Evolutionary conservation across 1,284 basidiomycete species (phyloP).

Genomic region (Rhodotorula mucilaginosa): DNA sequence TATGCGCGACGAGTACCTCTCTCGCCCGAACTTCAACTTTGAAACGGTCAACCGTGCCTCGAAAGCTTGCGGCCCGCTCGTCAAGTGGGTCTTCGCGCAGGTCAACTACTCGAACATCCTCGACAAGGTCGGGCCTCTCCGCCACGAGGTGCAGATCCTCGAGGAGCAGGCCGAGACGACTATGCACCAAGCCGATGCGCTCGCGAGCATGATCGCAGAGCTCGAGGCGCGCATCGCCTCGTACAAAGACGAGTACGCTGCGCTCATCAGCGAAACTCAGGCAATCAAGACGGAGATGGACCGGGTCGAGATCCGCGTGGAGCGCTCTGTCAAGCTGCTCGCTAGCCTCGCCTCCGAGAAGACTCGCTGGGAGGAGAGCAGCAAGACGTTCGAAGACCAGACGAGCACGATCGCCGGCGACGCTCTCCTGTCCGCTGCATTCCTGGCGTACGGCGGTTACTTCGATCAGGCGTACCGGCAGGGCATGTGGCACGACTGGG

Average conservation of each 20-base stretch:
- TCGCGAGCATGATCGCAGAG: constrained; percentile 88
- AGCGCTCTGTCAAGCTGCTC: constrained; percentile 91
- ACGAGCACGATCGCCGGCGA: constrained; percentile 99
- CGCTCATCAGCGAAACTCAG: constrained; percentile 94
- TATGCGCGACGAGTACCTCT: constrained; percentile 93
- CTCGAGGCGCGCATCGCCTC: constrained; percentile 86
- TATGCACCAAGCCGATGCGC: constrained; percentile 83
- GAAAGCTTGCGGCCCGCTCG: constrained; percentile 95
- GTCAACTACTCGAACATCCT: constrained; percentile 96
- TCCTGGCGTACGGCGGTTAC: constrained; percentile 96
- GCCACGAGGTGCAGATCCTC: constrained; percentile 90
- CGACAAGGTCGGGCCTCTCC: constrained; percentile 93
- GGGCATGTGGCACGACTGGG: constrained; percentile 95
- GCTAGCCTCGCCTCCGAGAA: constrained; percentile 94
- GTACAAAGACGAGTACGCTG: constrained; percentile 98
- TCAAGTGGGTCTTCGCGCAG: constrained; percentile 98
- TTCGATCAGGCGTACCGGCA: constrained; percentile 99
- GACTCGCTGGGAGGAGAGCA: constrained; percentile 89
- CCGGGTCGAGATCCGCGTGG: constrained; percentile 92
- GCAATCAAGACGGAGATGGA: constrained; percentile 98
- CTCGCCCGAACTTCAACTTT: constrained; percentile 87
- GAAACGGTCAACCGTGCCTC: constrained; percentile 93
- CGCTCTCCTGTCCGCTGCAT: constrained; percentile 91
- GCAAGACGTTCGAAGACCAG: constrained; percentile 93
- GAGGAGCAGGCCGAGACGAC: constrained; percentile 89